Percentiles rank a stretch among this genome's conserved stretches.
These are phyloP conservation scores for Boletellus ananiceps DNA, from an alignment of 768 basidiomycete species.

Conservation along the genomic window DNA sequence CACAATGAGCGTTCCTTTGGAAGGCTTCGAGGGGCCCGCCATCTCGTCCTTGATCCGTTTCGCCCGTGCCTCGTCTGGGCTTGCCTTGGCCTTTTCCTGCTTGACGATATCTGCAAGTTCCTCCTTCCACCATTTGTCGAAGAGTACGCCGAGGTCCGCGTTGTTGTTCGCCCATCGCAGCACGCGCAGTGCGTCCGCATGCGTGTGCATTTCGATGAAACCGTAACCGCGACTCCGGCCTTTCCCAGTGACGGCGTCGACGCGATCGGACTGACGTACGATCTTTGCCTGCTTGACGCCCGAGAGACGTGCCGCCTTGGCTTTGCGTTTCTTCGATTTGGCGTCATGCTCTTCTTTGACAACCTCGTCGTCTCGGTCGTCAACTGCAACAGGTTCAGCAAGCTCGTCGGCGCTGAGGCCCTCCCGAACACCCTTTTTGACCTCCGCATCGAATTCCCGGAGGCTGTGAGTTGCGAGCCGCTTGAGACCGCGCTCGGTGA, in stretches of 20 bases:
- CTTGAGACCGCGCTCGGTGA: conserved; percentile 85
- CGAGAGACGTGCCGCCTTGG: conserved; percentile 32
- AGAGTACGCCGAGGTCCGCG: conserved; percentile 53
- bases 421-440: conserved; percentile 55
- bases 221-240: conserved; percentile 93
- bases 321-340: conserved; percentile 24
- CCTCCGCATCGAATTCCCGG: conserved; percentile 75
- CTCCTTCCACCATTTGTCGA: conserved; percentile 82
- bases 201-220: conserved; percentile 84
- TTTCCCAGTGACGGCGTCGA: conserved; percentile 82
- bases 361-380: conserved; percentile 19
- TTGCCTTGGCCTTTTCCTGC: conserved; percentile 45
- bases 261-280: conserved; percentile 82
- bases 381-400: conserved; percentile 35
- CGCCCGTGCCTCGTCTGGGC: conserved; percentile 46
- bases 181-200: conserved; percentile 87
- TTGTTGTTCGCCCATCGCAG: conserved; percentile 96
- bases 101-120: conserved; percentile 61
- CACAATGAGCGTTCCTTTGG: conserved; percentile 62
- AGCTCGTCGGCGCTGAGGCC: conserved; percentile 60
- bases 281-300: conserved; percentile 89
- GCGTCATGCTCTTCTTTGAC: conserved; percentile 22
- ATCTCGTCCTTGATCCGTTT: conserved; percentile 59
- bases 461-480: conserved; percentile 80
- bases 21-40: conserved; percentile 35